Conservation (phyloP, 2,329 filamentous ascomycete genomes). For the Fusarium solani-melongenae region DNA sequence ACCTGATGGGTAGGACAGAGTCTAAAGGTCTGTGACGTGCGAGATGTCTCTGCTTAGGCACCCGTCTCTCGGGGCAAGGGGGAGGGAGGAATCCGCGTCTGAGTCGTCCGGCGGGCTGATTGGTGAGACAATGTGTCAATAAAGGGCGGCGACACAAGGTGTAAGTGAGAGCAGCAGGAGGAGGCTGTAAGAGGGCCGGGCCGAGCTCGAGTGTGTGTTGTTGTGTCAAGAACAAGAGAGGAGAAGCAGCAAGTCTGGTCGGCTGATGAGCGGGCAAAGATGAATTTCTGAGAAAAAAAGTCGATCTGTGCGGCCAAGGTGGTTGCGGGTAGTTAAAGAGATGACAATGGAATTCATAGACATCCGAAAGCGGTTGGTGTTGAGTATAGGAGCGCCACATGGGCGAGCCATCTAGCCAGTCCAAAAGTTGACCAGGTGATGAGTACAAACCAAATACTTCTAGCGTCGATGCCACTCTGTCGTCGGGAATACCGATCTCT, state of each 20-base stretch:
- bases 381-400: constrained; percentile 37
- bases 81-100: constrained; percentile 24
- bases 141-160: constrained; percentile 21
- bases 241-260: neutral
- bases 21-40: constrained; percentile 19
- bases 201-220: neutral
- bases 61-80: constrained; percentile 20
- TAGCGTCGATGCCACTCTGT: constrained; percentile 16
- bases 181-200: constrained; percentile 5
- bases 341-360: constrained; percentile 38
- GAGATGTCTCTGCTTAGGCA: constrained; percentile 23
- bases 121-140: constrained; percentile 39
- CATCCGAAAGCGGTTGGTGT: constrained; percentile 40
- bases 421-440: constrained; percentile 39
- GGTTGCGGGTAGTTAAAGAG: constrained; percentile 34
- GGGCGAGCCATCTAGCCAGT: constrained; percentile 18
- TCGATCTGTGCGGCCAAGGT: constrained; percentile 14
- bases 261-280: neutral
- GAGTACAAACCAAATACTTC: constrained; percentile 26
- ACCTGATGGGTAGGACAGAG: constrained; percentile 16
- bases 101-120: constrained; percentile 27
- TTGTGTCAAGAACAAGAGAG: neutral
- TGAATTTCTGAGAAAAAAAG: constrained; percentile 15
- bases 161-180: constrained; percentile 15
- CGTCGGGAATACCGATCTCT: constrained; percentile 38